Conservation (phyloP, 2,329 filamentous ascomycete genomes). For the Pseudogymnoascus sp. region DNA sequence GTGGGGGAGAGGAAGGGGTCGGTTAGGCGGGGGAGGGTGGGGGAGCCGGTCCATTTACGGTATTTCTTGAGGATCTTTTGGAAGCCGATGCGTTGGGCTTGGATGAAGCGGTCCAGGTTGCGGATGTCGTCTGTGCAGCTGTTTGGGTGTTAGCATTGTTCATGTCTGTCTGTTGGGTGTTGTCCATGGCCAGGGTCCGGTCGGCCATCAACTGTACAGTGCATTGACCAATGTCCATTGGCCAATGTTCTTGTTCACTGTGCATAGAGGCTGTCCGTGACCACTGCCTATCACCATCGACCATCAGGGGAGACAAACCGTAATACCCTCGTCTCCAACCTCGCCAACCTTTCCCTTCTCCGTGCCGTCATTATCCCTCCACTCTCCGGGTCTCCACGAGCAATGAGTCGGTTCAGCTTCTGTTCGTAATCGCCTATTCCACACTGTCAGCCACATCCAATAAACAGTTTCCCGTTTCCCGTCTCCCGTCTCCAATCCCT, state of each 20-base stretch:
- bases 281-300: background rate
- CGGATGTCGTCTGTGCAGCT: slow-evolving; percentile 63
- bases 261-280: background rate
- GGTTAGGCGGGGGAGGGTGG: slow-evolving; percentile 57
- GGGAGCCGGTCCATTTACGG: slow-evolving; percentile 77
- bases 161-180: slow-evolving; percentile 24
- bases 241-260: background rate
- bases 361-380: background rate
- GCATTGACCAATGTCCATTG: background rate
- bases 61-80: slow-evolving; percentile 83
- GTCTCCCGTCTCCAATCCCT: background rate
- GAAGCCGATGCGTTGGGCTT: slow-evolving; percentile 68
- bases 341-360: background rate
- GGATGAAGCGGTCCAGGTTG: slow-evolving; percentile 62
- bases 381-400: background rate
- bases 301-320: background rate
- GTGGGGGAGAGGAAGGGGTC: slow-evolving; percentile 57
- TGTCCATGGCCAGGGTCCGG: background rate
- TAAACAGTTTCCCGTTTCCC: background rate
- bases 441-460: background rate
- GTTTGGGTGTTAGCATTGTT: background rate
- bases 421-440: slow-evolving; percentile 46
- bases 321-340: background rate
- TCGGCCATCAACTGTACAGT: no score
- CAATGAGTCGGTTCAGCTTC: slow-evolving; percentile 35